Evolutionary conservation across 192 early-diverging fungal genomes (phyloP).

Genomic region (Entomortierella parvispora): DNA sequence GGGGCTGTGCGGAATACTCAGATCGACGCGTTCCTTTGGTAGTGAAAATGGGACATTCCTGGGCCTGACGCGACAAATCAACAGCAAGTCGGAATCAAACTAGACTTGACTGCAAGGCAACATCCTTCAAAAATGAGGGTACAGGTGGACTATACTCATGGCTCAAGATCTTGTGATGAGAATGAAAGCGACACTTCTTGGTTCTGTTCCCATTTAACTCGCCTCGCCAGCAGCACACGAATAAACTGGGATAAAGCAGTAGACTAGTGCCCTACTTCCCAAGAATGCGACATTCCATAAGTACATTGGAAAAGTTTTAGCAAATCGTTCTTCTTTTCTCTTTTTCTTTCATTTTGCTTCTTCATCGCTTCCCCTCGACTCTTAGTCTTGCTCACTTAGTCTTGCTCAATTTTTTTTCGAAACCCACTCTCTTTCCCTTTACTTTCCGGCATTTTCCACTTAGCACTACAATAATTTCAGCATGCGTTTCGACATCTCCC

Average conservation of each 20-base stretch:
- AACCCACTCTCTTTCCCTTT: not conserved
- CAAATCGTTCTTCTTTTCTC: not conserved
- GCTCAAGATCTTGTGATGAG: too few species aligned
- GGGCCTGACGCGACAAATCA: not conserved
- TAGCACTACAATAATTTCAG: not conserved
- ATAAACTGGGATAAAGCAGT: not conserved
- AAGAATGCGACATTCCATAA: not conserved
- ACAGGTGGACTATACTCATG: too few species aligned
- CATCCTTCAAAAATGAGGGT: too few species aligned
- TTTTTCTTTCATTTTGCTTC: not conserved
- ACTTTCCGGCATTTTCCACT: not conserved
- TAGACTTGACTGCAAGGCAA: not conserved
- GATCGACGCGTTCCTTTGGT: not conserved
- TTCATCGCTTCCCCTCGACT: not conserved
- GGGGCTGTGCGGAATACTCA: not conserved
- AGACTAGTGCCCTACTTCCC: not conserved
- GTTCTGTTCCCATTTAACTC: not conserved
- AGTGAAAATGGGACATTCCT: not conserved
- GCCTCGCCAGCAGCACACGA: not conserved
- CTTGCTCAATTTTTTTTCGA: not conserved
- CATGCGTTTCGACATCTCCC: conserved; percentile 24
- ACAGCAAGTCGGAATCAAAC: conserved; percentile 17
- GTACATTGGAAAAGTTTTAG: not conserved
- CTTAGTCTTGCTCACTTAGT: too few species aligned
- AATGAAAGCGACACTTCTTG: too few species aligned